Base-by-base conservation (phyloP, 345 rosid genomes). In the Pelargonium nanum region DNA sequence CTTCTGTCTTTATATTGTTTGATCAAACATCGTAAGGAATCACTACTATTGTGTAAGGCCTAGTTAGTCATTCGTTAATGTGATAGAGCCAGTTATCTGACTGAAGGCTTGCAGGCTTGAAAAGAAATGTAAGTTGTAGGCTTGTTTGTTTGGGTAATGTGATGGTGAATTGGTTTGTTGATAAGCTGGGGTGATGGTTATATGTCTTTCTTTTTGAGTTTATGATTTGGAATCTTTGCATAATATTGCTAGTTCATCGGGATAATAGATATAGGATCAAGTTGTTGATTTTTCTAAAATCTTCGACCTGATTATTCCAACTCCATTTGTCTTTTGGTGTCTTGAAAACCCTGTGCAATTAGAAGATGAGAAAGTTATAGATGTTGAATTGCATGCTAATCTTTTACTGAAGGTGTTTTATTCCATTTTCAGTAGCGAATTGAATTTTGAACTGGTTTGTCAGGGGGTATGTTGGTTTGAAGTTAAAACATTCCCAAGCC, bases 381-480 rank as follows among this genome's bases (percentile, higher is more conserved):
- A n/a, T n/a, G n/a, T 55, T 69, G 65, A 68, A 55, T 60, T 67
- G 19, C 60, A 53, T 73, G 62, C 45, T 64, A 12, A 67, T 63
- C 60, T 66, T 28, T 57, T 68, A 71, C 22, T 72, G 59, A 48
- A 68, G 71, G 67, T 48, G 53, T 65, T 72, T 58, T 34, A 78
- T 71, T 51, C 26, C 55, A 68, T 57, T 69, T 80, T 63, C 73
- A 24, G n/a, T 75, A 30, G 87, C 69, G 63, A 69, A 74, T 84
- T 82, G 68, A 78, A 78, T 61, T 75, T 81, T 86, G 80, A 71
- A 82, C 75, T 88, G 88, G 86, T 81, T 91, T 86, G 83, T 82
- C 98, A 88, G 96, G 98, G 95, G 89, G 84, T 75, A 66, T 84
- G 84, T 91, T 86, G 89, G 92, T 86, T 88, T 88, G 89, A 83